Base-by-base conservation (phyloP, 2,329 filamentous ascomycete species). In the Alternaria brassicae region DNA sequence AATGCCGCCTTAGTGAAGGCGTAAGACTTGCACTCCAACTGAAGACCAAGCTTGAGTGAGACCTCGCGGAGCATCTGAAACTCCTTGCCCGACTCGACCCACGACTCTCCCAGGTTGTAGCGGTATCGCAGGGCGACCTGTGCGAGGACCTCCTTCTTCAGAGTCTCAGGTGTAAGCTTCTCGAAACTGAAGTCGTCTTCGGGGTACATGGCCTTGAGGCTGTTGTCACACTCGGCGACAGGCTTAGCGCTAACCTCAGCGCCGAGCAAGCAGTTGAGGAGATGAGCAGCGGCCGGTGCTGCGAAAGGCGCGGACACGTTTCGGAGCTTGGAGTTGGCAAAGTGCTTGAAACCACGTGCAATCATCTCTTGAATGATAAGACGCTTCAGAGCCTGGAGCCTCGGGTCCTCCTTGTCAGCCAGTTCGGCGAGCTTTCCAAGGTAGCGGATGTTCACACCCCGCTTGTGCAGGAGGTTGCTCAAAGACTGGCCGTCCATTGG, bases 401-500 rank as follows among this genome's bases (percentile, higher is more conserved):
- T 89, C 53, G 87, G 84, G 68, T 88, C 85, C 60, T 85, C 81
- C 66, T 77, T 77, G 62, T 78, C 77, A 37, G 90, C 88, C 51
- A 91, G 84, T 58, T 86, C 83, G 12, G 92, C 90, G 62, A 99
- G 80, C 78, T 89, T 90, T 66, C 95, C 95, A n/a, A 98, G 85
- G 78, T 99, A 99, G 72, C 96, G 88, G 63, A 98, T 86, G 81
- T 99, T 99, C 82, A 99, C 93, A 80, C 95, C 95, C 40, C 94
- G 91, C 84, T 97, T 97, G 83, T 99, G 95, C 74, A 99, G 84
- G 51, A 97, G 86, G 66, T 89, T 88, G 71, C 90, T 92, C 58
- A 99, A 84, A 19, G 94, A 97, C 72, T 91, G 87, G n/a, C 95
- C 95, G 71, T 99, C 96, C 92, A 98, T 97, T 12, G 95, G 95